Conservation (phyloP, 345 rosid species). For the Salix koriyanagi region DNA sequence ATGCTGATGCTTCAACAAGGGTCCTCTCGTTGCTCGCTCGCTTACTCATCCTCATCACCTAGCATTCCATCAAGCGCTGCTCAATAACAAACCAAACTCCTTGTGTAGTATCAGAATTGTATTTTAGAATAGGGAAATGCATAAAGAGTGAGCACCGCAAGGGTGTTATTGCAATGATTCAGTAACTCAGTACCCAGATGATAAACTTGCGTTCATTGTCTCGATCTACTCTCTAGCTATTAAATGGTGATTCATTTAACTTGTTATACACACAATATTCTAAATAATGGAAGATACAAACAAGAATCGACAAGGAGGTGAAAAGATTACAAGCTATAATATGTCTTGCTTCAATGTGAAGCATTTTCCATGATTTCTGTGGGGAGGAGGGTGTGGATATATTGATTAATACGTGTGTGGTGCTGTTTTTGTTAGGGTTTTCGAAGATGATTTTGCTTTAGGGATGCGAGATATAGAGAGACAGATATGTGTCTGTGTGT, state of each 20-base stretch:
- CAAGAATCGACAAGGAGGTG: not conserved
- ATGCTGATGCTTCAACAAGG: conserved; percentile 32
- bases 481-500: not conserved
- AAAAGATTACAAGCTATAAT: not conserved
- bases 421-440: not conserved
- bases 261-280: not conserved
- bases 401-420: not conserved
- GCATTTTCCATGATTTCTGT: not conserved
- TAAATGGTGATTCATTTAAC: not conserved
- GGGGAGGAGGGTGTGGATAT: not conserved
- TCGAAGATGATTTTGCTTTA: conserved; percentile 11
- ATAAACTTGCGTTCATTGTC: not conserved
- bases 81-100: conserved; percentile 8
- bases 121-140: not conserved
- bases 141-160: not conserved
- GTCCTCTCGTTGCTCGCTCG: conserved; percentile 41
- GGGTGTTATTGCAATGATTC: not conserved
- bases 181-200: not conserved
- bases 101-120: not conserved
- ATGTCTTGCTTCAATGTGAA: not conserved
- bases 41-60: conserved; percentile 45
- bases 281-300: not conserved
- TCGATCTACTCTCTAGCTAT: not conserved
- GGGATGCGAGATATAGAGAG: not conserved
- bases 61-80: conserved; percentile 12